Percentiles rank a stretch among this genome's conserved stretches.
phyloP scores from a whole-genome alignment of 371 early-diverging fungal genomes.

The Blastocladiella emersonii region DNA sequence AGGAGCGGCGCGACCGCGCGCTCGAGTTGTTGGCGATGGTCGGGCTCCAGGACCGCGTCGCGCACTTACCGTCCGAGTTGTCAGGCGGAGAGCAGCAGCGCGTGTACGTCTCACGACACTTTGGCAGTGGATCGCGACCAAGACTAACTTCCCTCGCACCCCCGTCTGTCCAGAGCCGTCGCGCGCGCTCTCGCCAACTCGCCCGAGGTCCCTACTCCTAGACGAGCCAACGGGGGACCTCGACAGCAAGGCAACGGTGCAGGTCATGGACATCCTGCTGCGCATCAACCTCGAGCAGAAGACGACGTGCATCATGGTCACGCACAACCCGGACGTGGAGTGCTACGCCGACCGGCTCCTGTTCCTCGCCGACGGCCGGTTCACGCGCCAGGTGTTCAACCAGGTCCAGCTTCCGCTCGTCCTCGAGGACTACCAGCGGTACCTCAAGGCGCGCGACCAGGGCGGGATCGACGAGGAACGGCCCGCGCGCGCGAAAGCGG shows the following conservation, averaged over 20 bases:
- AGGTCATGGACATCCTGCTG: conserved; percentile 18
- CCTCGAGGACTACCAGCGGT: conserved; percentile 1
- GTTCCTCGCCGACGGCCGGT: conserved; percentile 17
- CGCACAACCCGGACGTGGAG: conserved; percentile 22
- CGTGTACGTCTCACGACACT: conserved; percentile 13
- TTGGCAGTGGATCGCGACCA: neutral
- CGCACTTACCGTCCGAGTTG: conserved; percentile 21
- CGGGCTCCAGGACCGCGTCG: conserved; percentile 16
- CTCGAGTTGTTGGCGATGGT: conserved; percentile 13
- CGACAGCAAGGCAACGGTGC: conserved; percentile 19
- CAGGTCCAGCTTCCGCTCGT: conserved; percentile 1
- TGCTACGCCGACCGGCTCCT: conserved; percentile 19
- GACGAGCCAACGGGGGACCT: conserved; percentile 32
- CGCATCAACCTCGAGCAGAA: conserved; percentile 13
- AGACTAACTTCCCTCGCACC: too few relatives aligned
- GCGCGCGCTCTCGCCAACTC: conserved; percentile 21
- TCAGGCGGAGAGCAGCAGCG: conserved; percentile 23
- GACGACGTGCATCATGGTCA: conserved; percentile 19
- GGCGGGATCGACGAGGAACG: too few relatives aligned
- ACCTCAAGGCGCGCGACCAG: conserved; percentile 1
- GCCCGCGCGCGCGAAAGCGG: too few relatives aligned
- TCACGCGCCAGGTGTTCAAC: conserved; percentile 15
- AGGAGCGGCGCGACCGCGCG: conserved; percentile 10
- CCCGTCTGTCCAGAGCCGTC: conserved; percentile 8
- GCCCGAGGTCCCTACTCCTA: conserved; percentile 4